Conservation (phyloP, 2,329 filamentous ascomycete species). For the Phialophora tarda region DNA sequence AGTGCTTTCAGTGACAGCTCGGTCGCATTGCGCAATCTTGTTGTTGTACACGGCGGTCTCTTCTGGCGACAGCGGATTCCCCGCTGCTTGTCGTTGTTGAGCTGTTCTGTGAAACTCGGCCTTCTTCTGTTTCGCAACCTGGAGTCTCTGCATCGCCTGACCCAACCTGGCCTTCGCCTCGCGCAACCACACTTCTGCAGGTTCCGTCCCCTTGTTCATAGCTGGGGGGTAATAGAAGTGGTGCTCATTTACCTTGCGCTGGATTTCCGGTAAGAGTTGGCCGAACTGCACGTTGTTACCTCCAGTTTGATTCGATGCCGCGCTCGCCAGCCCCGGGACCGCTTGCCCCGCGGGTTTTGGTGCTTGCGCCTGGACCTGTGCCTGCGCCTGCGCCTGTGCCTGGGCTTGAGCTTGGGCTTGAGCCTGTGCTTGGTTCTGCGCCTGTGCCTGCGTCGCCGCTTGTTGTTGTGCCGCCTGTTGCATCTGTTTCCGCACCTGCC, state of each 20-base stretch:
- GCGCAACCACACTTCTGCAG: conserved; percentile 52
- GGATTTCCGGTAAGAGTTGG: conserved; percentile 53
- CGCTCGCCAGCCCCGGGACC: conserved; percentile 21
- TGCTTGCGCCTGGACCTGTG: conserved; percentile 29
- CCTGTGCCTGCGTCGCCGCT: conserved; percentile 24
- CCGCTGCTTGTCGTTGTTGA: conserved; percentile 46
- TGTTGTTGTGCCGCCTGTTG: conserved; percentile 36
- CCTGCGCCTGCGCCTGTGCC: conserved; percentile 24
- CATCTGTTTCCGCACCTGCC: conserved; percentile 48
- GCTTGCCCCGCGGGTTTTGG: conserved; percentile 16
- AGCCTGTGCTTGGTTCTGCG: conserved; percentile 20
- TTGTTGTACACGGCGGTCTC: conserved; percentile 51
- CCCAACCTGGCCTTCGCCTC: conserved; percentile 56
- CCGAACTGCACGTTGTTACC: conserved; percentile 48
- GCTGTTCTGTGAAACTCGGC: conserved; percentile 50
- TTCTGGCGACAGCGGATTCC: conserved; percentile 48
- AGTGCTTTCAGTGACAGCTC: conserved; percentile 47
- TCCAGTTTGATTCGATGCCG: conserved; percentile 39
- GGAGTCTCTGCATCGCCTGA: conserved; percentile 55
- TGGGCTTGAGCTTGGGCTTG: conserved; percentile 16
- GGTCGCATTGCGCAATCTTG: conserved; percentile 39
- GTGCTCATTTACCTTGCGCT: conserved; percentile 53
- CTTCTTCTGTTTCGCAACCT: conserved; percentile 53
- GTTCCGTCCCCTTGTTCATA: conserved; percentile 48
- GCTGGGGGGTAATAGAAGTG: conserved; percentile 54